These are phyloP conservation scores for Wickerhamomyces mucosus DNA, from an alignment of 805 yeast genomes.

Conservation along the genomic window DNA sequence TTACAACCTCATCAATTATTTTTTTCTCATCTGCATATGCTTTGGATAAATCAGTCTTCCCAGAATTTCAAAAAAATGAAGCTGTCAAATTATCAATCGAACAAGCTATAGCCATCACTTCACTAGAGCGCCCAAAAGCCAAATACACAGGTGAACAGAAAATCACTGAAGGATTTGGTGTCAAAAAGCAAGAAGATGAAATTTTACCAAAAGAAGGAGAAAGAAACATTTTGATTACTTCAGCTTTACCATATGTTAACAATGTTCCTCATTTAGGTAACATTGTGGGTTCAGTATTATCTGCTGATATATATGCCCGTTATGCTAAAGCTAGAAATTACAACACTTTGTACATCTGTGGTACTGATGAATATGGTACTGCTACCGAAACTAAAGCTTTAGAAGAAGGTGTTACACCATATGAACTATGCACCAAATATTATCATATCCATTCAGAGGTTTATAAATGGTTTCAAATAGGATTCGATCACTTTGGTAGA, in stretches of 20 bases:
- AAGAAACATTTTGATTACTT: conserved; percentile 81
- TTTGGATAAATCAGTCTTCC: conserved; percentile 17
- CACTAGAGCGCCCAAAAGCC: conserved; percentile 30
- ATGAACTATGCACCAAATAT: conserved; percentile 85
- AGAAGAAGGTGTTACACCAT: conserved; percentile 86
- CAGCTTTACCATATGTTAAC: conserved; percentile 96
- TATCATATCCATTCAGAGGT: conserved; percentile 79
- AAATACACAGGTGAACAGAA: conserved; percentile 32
- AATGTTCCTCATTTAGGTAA: conserved; percentile 98
- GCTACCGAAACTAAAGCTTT: conserved; percentile 98
- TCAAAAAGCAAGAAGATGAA: conserved; percentile 23
- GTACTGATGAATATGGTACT: conserved; percentile 99
- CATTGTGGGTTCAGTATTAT: conserved; percentile 87
- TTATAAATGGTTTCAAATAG: conserved; percentile 95
- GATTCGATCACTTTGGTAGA: conserved; percentile 92
- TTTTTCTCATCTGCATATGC: conserved; percentile 52
- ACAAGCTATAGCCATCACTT: conserved; percentile 36
- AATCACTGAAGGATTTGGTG: conserved; percentile 17
- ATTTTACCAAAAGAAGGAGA: conserved; percentile 50
- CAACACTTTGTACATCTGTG: conserved; percentile 82
- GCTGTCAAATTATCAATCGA: conserved; percentile 36
- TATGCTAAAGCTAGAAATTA: conserved; percentile 83
- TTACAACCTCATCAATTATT: conserved; percentile 45
- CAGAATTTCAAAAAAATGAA: conserved; percentile 20
- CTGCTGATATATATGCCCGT: conserved; percentile 91